Evolutionary conservation across 78 protist genomes (phyloP).

Genomic region (Speleostelium caveatum): DNA sequence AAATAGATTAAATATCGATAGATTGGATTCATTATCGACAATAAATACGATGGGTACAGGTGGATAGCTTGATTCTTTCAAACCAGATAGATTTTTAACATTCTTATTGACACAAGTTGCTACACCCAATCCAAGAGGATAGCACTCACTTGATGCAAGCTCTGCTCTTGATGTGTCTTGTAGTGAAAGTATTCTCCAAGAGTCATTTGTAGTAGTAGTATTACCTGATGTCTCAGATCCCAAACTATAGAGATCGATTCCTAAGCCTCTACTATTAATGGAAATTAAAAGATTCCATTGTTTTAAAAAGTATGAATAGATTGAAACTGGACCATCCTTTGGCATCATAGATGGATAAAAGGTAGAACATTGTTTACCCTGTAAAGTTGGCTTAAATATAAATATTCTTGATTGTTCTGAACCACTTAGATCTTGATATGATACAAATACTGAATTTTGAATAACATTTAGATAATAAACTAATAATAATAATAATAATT

Average conservation of each 20-base stretch:
- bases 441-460: no score
- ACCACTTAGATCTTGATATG: no score
- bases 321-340: not conserved
- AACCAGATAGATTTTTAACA: not conserved
- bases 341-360: not conserved
- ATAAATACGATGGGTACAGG: slow-evolving; percentile 13
- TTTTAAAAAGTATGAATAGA: not conserved
- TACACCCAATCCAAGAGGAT: not conserved
- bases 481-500: no score
- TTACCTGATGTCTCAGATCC: not conserved
- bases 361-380: no score
- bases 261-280: not conserved
- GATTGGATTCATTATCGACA: not conserved
- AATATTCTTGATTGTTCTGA: no score
- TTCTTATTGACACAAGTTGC: not conserved
- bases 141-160: no score
- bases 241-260: not conserved
- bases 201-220: no score
- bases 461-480: no score
- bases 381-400: no score
- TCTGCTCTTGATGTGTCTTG: not conserved
- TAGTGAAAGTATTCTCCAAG: not conserved
- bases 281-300: not conserved
- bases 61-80: not conserved
- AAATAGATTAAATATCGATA: not conserved